Base-by-base conservation (phyloP, 345 rosid species). In the Boechera retrofracta region DNA sequence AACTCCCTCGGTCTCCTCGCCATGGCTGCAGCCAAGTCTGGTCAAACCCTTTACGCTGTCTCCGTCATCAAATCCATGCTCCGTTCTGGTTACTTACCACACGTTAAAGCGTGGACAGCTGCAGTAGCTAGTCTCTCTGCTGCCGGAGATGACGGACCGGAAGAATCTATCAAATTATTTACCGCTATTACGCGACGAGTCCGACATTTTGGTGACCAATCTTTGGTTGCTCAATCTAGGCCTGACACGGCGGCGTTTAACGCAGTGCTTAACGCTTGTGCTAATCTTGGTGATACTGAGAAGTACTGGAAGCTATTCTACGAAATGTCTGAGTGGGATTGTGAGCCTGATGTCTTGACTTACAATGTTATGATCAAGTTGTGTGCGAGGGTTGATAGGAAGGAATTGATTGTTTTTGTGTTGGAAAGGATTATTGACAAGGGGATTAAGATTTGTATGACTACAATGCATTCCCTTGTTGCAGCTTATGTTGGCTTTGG, bases 401-500 rank as follows among this genome's bases (percentile, higher is more conserved):
- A 85, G 69, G 88, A 90, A 47, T 55, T 94, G 86, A 86, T 94
- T 59, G 96, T 90, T 77, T 87, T 76, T 70, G 97, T 91, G 3
- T 64, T 94, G 68, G 98, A 94, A 79, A 87, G 89, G 76, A 86
- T 86, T 31, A 69, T 92, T 39, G 85, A 83, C 63, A 82, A 78
- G 76, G 83, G 82, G 3, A 61, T 94, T 63, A 86, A 81, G 18
- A 66, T 87, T 63, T 92, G 97, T 63, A 89, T 86, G 84, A 89
- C 97, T 24, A 92, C 97, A 4, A 59, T 94, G 82, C 93, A 90
- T 77, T 92, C 98, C 0, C 89, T 94, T 15, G 91, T 94, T 4
- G 97, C 97, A 0, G 97, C 97, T 24, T 94, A 90, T 84, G 97
- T 94, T 41, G 98, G 96, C 9, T 92, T 94, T 75, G 89, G 89